Percentiles rank a stretch among this genome's conserved stretches.
Evolutionary conservation across 345 rosid genomes (phyloP).

Genomic region (Eucalyptus pauciflora): DNA sequence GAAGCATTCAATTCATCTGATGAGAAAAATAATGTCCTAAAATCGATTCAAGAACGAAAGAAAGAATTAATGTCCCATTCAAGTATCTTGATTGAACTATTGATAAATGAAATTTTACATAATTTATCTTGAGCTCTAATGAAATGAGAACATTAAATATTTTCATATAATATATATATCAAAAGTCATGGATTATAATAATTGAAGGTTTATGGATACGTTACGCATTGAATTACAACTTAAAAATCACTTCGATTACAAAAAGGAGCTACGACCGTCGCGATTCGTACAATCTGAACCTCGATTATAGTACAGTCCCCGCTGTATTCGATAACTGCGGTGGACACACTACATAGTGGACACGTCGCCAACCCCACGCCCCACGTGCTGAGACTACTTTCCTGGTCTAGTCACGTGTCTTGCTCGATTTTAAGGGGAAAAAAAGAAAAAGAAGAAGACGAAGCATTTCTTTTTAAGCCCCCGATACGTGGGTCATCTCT

Average conservation of each 20-base stretch:
- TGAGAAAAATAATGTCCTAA: too few species aligned
- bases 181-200: rapidly evolving
- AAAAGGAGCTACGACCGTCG: not conserved
- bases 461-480: not conserved
- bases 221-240: too few species aligned
- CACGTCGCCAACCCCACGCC: not conserved
- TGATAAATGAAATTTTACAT: too few species aligned
- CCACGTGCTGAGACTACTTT: not conserved
- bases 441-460: not conserved
- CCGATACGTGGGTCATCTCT: not conserved
- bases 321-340: not conserved
- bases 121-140: too few species aligned
- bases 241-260: not conserved
- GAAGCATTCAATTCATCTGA: rapidly evolving
- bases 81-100: rapidly evolving
- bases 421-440: not conserved
- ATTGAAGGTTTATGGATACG: rapidly evolving
- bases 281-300: not conserved
- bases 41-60: too few species aligned
- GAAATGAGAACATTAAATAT: too few species aligned
- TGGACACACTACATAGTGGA: not conserved
- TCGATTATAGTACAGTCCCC: not conserved
- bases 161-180: too few species aligned
- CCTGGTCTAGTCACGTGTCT: not conserved
- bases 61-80: rapidly evolving